Percentiles rank a stretch among this genome's conserved stretches.
These are phyloP conservation scores for Colletotrichum brevisporum DNA, from an alignment of 2,329 filamentous ascomycete species.

Conservation along the genomic window DNA sequence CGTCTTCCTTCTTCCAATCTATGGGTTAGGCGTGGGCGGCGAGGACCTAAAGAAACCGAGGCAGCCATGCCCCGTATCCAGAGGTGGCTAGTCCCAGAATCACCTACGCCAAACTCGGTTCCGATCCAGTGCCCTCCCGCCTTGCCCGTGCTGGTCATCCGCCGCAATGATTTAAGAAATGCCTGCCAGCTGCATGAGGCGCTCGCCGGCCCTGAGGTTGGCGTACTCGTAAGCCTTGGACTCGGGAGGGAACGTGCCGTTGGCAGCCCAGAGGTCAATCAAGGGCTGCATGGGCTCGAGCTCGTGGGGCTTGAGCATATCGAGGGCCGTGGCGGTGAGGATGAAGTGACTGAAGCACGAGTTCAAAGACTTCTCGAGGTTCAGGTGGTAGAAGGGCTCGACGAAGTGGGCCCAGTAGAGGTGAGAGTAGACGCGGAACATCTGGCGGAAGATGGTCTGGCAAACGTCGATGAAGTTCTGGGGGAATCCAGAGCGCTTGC, in stretches of 20 bases:
- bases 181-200: conserved; percentile 65
- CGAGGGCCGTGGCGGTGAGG: conserved; percentile 83
- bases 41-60: background rate
- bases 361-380: conserved; percentile 85
- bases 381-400: conserved; percentile 87
- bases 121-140: background rate
- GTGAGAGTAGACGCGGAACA: conserved; percentile 98
- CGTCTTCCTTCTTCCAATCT: conserved; percentile 3
- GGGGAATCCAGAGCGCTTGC: conserved; percentile 93
- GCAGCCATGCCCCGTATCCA: background rate
- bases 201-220: conserved; percentile 72
- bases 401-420: conserved; percentile 97
- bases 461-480: conserved; percentile 90
- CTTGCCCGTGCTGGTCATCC: background rate
- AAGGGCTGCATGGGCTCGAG: conserved; percentile 96
- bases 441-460: conserved; percentile 95
- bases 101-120: background rate
- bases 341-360: conserved; percentile 91
- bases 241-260: conserved; percentile 87
- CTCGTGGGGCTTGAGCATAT: conserved; percentile 89
- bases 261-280: conserved; percentile 91
- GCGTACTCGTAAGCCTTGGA: conserved; percentile 77
- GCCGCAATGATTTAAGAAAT: conserved; percentile 40
- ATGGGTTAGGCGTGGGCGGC: background rate
- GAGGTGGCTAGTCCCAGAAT: background rate